Evolutionary conservation across 306 rosid species (phyloP).

Genomic region (Senna tora): DNA sequence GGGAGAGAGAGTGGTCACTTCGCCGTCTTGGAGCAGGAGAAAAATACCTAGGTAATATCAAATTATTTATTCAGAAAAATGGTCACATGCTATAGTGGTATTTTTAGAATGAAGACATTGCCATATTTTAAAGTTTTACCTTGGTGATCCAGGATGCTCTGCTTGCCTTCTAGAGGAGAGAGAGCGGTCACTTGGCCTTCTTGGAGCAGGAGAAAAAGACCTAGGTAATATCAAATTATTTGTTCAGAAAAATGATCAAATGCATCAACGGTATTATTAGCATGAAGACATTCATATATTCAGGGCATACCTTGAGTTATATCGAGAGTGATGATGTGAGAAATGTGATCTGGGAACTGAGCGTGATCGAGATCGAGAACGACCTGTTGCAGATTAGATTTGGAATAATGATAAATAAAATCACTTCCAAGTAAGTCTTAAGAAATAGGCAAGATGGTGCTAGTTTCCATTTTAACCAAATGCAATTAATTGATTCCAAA

Average conservation of each 20-base stretch:
- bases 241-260: conserved; percentile 9
- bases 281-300: neutral
- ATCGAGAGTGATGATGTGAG: conserved; percentile 71
- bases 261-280: neutral
- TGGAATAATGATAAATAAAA: neutral
- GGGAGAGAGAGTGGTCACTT: no score
- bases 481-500: no score
- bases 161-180: conserved; percentile 74
- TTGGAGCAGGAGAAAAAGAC: conserved; percentile 90
- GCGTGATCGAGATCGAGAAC: conserved; percentile 88
- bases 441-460: no score
- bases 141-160: conserved; percentile 77
- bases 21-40: no score
- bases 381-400: conserved; percentile 51
- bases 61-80: no score
- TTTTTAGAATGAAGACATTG: no score
- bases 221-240: conserved; percentile 49
- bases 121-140: neutral
- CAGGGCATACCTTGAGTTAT: conserved; percentile 76
- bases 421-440: no score
- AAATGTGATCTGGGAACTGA: conserved; percentile 79
- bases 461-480: no score
- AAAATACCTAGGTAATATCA: no score
- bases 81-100: no score
- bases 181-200: conserved; percentile 72